Base-by-base conservation (phyloP, 768 basidiomycete species). In the Termitomyces bulborhizus region DNA sequence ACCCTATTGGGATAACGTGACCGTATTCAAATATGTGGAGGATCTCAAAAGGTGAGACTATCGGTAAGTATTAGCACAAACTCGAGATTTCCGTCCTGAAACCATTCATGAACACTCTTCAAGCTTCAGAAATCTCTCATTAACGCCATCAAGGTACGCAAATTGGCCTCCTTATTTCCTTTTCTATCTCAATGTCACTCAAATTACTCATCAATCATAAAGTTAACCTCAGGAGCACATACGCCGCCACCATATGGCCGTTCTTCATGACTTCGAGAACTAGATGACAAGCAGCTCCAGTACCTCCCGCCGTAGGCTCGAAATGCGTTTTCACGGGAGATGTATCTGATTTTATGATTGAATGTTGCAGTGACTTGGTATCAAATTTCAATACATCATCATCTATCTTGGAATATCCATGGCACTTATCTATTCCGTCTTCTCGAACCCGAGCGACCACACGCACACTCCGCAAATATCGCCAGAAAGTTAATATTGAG, bases 11-110 rank as follows among this genome's bases (percentile, higher is more conserved):
- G 12, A 45, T 9, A 26, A 15, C 13, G 21, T 12, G 32, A 45
- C 26, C 34, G 31, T 34, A 24, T 43, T 13, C 27, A 34, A 27
- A 31, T 3, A 8, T 40, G 18, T 16, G 34, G 11, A 34, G 11
- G 26, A 43, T 46, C 21, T 34, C 27, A 31, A 48, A 44, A 36
- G 54, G 26, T 45, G 51, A 56, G 42, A 42, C 36, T 37, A 37
- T 37, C 34, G 34, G 15, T 37, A 37, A 13, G 12, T 43, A 51
- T 49, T 31, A 46, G 42, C 44, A n/a, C 31, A 53, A 27, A 50
- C 51, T 40, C 27, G 54, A 24, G 41, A 55, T 56, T 54, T 59
- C 18, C 37, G 39, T n/a, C 37, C 37, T 11, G 37, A 50, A 50
- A 18, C 18, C 24, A 27, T 50, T 49, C 24, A 49, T 49, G 11